Percentiles rank a stretch among this genome's conserved stretches.
Evolutionary conservation across 345 rosid genomes (phyloP).

Genomic region (Boechera stricta): DNA sequence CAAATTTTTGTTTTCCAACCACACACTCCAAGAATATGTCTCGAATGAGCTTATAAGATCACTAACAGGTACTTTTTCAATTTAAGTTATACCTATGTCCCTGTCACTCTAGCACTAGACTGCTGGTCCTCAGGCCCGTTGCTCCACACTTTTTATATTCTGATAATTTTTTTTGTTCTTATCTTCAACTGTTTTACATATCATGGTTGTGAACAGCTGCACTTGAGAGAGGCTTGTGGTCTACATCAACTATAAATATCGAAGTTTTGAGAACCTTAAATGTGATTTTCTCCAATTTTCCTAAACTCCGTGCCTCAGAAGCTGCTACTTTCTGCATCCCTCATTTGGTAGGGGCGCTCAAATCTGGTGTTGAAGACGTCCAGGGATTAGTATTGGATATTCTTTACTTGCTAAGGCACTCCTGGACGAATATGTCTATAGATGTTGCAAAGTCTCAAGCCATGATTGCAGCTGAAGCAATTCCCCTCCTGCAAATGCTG

Average conservation of each 20-base stretch:
- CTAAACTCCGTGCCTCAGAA: slow-evolving; percentile 86
- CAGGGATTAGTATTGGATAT: slow-evolving; percentile 82
- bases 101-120: slow-evolving; percentile 12
- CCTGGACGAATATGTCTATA: slow-evolving; percentile 83
- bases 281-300: slow-evolving; percentile 79
- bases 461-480: slow-evolving; percentile 82
- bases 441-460: slow-evolving; percentile 86
- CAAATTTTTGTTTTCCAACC: slow-evolving; percentile 81
- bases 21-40: slow-evolving; percentile 89
- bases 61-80: slow-evolving; percentile 62
- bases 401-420: slow-evolving; percentile 72
- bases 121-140: slow-evolving; percentile 20
- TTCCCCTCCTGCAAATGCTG: slow-evolving; percentile 78
- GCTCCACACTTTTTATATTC: slow-evolving; percentile 7
- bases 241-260: slow-evolving; percentile 70
- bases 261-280: slow-evolving; percentile 73
- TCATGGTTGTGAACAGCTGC: slow-evolving; percentile 67
- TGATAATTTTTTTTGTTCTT: slow-evolving; percentile 1
- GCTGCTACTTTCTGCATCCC: slow-evolving; percentile 92
- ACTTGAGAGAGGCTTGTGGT: slow-evolving; percentile 85
- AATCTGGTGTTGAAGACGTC: slow-evolving; percentile 73
- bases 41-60: slow-evolving; percentile 89
- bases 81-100: slow-evolving; percentile 8
- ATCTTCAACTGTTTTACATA: slow-evolving; percentile 23
- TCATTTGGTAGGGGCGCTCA: slow-evolving; percentile 79